These are phyloP conservation scores for Paecilomyces sp. DNA, from an alignment of 2,329 filamentous ascomycete species.

Conservation along the genomic window DNA sequence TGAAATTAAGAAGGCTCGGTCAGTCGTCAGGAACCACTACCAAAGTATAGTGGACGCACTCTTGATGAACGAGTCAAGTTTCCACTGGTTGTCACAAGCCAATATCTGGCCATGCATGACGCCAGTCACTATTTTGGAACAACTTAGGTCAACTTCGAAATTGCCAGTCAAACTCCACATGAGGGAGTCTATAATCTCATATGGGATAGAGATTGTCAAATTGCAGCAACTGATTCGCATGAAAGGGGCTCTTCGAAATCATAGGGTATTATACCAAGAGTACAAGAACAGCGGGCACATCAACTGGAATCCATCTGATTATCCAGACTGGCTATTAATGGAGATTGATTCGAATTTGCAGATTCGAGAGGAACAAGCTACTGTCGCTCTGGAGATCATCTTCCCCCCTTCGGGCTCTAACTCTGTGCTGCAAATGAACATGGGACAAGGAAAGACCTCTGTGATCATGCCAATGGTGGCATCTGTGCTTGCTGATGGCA, in stretches of 20 bases:
- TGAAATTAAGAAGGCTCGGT: not conserved
- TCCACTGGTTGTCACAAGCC: conserved; percentile 32
- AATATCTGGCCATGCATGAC: conserved; percentile 38
- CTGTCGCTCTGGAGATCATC: conserved; percentile 57
- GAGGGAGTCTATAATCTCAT: conserved; percentile 30
- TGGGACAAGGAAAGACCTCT: conserved; percentile 63
- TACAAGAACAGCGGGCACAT: conserved; percentile 43
- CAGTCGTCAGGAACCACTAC: conserved; percentile 7
- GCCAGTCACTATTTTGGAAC: conserved; percentile 34
- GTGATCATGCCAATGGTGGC: conserved; percentile 63
- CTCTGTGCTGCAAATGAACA: conserved; percentile 59
- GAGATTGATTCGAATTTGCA: conserved; percentile 60
- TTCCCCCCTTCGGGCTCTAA: conserved; percentile 46
- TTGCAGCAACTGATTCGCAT: conserved; percentile 41
- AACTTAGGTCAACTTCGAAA: conserved; percentile 29
- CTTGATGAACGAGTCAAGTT: conserved; percentile 17
- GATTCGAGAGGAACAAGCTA: conserved; percentile 55
- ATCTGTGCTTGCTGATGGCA: conserved; percentile 44
- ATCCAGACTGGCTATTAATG: conserved; percentile 58
- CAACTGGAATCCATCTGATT: conserved; percentile 49
- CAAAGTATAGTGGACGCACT: conserved; percentile 12
- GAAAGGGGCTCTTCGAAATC: conserved; percentile 23
- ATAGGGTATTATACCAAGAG: conserved; percentile 36
- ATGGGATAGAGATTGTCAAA: conserved; percentile 32
- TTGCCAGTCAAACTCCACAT: conserved; percentile 23